Evolutionary conservation across 352 stramenopile species (phyloP).

Genomic region (Phytophthora crassamura): DNA sequence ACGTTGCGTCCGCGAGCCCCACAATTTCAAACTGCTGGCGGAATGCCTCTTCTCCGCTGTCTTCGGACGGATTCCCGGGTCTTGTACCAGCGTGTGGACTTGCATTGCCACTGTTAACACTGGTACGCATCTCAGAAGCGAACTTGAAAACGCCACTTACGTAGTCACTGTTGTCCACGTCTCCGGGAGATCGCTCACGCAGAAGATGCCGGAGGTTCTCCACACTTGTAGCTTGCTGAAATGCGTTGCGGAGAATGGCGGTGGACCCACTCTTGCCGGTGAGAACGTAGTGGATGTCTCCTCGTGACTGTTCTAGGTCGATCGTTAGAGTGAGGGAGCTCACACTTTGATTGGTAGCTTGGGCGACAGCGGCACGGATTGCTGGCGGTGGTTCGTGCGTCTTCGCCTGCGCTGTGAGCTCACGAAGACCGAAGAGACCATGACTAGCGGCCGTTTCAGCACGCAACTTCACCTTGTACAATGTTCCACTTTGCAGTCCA

Average conservation of each 20-base stretch:
- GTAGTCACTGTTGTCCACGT: conserved; percentile 14
- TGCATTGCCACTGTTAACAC: background rate
- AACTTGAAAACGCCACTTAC: conserved; percentile 26
- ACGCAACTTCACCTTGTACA: conserved; percentile 55
- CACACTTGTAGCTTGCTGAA: conserved; percentile 45
- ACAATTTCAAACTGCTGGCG: conserved; percentile 44
- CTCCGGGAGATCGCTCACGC: conserved; percentile 19
- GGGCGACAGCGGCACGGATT: conserved; percentile 39
- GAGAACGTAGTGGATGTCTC: conserved; percentile 66
- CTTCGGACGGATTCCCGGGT: background rate
- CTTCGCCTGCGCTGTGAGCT: conserved; percentile 28
- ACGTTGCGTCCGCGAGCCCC: conserved; percentile 50
- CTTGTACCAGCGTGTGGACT: background rate
- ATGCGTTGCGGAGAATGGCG: conserved; percentile 29
- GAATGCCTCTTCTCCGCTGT: conserved; percentile 16
- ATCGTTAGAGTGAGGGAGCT: conserved; percentile 48
- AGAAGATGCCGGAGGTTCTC: conserved; percentile 36
- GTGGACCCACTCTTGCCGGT: conserved; percentile 4
- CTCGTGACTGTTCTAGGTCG: conserved; percentile 44
- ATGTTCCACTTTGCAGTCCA: conserved; percentile 47
- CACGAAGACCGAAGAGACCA: conserved; percentile 51
- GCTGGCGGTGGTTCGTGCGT: conserved; percentile 64
- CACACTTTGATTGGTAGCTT: conserved; percentile 59
- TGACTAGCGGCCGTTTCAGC: conserved; percentile 60
- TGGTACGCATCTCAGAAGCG: conserved; percentile 17